Conservation (phyloP, 2,329 filamentous ascomycete species). For the Metarhizium robertsii region DNA sequence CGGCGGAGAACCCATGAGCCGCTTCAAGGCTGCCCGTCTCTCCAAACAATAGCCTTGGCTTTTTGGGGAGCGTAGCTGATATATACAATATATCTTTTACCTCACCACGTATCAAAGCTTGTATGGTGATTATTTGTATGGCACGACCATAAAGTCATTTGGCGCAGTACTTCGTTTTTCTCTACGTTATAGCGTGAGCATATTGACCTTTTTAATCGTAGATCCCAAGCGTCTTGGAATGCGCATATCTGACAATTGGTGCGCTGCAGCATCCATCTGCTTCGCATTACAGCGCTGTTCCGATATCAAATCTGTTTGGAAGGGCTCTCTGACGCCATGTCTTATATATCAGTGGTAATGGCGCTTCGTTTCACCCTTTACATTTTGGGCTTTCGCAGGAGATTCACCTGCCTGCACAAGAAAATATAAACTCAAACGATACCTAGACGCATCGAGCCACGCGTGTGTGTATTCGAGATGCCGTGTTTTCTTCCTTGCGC, state of each 20-base stretch:
- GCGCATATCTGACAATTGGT: constrained; percentile 39
- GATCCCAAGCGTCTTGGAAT: constrained; percentile 11
- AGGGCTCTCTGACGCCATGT: constrained; percentile 54
- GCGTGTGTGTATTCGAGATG: too few relatives aligned
- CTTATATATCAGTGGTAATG: constrained; percentile 33
- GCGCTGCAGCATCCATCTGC: constrained; percentile 46
- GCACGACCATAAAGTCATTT: neutral
- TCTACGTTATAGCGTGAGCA: neutral
- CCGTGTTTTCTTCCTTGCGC: too few relatives aligned
- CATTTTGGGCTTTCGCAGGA: constrained; percentile 24
- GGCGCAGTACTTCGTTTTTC: neutral
- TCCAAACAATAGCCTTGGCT: constrained; percentile 33
- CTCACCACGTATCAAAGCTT: neutral
- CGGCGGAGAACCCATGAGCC: constrained; percentile 56
- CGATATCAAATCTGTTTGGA: constrained; percentile 36
- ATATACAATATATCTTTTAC: constrained; percentile 9
- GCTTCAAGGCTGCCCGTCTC: constrained; percentile 64
- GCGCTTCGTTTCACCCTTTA: constrained; percentile 57
- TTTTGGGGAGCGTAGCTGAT: constrained; percentile 12
- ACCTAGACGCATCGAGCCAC: too few relatives aligned
- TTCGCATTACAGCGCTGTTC: constrained; percentile 43
- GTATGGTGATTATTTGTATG: neutral
- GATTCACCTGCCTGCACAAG: too few relatives aligned
- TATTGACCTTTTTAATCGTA: neutral
- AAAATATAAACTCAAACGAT: too few relatives aligned